These are phyloP conservation scores for Pulveroboletus ravenelii DNA, from an alignment of 768 basidiomycete species.

Conservation along the genomic window DNA sequence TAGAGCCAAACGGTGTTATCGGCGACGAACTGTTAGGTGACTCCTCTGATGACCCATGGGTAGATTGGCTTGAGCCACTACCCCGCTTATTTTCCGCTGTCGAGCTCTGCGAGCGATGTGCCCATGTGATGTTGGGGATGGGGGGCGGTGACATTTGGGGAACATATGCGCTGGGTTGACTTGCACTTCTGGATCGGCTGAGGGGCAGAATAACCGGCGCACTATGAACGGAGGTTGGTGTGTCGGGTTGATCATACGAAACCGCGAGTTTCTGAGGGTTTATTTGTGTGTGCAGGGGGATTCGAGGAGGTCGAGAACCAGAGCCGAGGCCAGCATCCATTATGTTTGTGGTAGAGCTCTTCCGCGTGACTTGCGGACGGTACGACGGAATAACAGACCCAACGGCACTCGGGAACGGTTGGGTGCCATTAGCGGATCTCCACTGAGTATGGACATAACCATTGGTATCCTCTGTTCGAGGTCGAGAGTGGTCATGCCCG, in stretches of 20 bases:
- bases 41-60: slow-evolving; percentile 72
- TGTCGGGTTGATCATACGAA: slow-evolving; percentile 45
- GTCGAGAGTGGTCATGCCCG: slow-evolving; percentile 53
- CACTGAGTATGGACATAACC: slow-evolving; percentile 62
- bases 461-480: slow-evolving; percentile 64
- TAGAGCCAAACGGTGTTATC: slow-evolving; percentile 86
- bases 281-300: slow-evolving; percentile 58
- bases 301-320: slow-evolving; percentile 38
- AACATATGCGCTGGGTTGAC: slow-evolving; percentile 69
- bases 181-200: slow-evolving; percentile 69
- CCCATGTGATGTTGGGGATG: slow-evolving; percentile 50
- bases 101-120: slow-evolving; percentile 39
- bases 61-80: slow-evolving; percentile 81
- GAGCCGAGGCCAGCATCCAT: slow-evolving; percentile 37
- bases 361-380: slow-evolving; percentile 44
- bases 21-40: slow-evolving; percentile 85
- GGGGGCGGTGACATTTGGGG: slow-evolving; percentile 51
- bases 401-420: slow-evolving; percentile 30
- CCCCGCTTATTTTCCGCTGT: slow-evolving; percentile 59
- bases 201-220: slow-evolving; percentile 29
- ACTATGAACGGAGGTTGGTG: slow-evolving; percentile 32
- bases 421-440: slow-evolving; percentile 47
- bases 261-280: slow-evolving; percentile 59
- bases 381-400: slow-evolving; percentile 21
- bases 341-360: slow-evolving; percentile 41